Conservation (phyloP, 1,284 basidiomycete genomes). For the Cryptococcus sp. region DNA sequence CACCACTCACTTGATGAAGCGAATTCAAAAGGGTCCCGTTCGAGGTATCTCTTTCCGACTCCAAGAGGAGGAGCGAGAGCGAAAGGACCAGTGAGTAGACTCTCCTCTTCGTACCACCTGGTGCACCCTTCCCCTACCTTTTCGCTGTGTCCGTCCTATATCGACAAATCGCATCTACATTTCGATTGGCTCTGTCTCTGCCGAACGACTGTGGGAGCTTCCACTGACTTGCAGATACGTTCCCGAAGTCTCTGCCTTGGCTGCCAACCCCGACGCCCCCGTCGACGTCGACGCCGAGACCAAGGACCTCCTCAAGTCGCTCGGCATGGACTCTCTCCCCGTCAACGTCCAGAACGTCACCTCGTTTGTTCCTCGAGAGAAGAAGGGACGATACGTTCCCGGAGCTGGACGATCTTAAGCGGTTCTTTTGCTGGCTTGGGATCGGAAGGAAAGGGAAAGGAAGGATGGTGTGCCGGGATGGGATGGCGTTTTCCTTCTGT, state of each 20-base stretch:
- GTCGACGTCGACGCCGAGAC: slow-evolving; percentile 87
- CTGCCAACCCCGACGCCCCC: slow-evolving; percentile 60
- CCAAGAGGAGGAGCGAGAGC: slow-evolving; percentile 98
- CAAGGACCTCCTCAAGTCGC: slow-evolving; percentile 80
- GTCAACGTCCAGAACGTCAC: slow-evolving; percentile 66
- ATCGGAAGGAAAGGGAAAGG: too few species aligned
- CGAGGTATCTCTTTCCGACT: slow-evolving; percentile 99
- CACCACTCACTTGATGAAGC: slow-evolving; percentile 99
- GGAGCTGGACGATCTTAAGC: slow-evolving; percentile 57
- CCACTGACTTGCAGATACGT: slow-evolving; percentile 56
- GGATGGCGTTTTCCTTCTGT: too few species aligned
- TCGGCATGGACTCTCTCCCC: slow-evolving; percentile 85
- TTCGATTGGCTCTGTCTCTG: too few species aligned
- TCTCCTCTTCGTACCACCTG: not conserved
- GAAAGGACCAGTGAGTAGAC: slow-evolving; percentile 74
- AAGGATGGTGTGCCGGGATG: not conserved
- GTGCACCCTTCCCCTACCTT: not conserved
- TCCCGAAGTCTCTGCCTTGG: slow-evolving; percentile 90
- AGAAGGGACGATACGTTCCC: slow-evolving; percentile 73
- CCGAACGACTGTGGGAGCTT: not conserved
- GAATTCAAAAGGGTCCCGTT: slow-evolving; percentile 98
- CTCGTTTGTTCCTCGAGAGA: slow-evolving; percentile 60
- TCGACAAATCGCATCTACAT: too few species aligned
- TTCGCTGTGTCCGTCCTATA: too few species aligned
- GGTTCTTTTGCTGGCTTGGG: not conserved